Conservation (phyloP, 805 yeast species). For the Saccharomyces eubayanus region DNA sequence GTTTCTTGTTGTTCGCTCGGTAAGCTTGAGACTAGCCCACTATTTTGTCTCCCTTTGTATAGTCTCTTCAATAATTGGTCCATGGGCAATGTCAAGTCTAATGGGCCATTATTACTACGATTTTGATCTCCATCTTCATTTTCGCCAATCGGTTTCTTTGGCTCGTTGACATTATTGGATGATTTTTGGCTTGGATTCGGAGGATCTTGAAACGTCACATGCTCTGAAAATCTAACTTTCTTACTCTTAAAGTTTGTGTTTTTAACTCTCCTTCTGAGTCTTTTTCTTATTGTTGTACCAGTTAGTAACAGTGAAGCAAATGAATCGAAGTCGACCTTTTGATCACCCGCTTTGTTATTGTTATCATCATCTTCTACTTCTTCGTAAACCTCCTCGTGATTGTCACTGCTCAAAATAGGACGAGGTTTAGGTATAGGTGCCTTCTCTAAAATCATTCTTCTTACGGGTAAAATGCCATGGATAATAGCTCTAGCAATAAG, state of each 20-base stretch:
- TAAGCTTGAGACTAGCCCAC: conserved; percentile 24
- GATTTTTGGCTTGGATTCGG: conserved; percentile 3
- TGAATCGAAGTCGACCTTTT: conserved; percentile 68
- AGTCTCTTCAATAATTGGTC: conserved; percentile 53
- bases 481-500: conserved; percentile 62
- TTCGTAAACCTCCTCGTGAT: conserved; percentile 41
- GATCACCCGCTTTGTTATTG: conserved; percentile 8
- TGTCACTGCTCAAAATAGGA: conserved; percentile 59
- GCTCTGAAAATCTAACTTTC: conserved; percentile 66
- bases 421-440: conserved; percentile 75
- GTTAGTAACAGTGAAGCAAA: conserved; percentile 79
- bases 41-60: conserved; percentile 23
- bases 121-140: conserved; percentile 14
- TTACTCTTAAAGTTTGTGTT: conserved; percentile 38
- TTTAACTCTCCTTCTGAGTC: conserved; percentile 27
- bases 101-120: conserved; percentile 19
- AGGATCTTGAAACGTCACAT: conserved; percentile 37
- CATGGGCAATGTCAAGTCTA: conserved; percentile 69
- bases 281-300: conserved; percentile 55
- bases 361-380: conserved; percentile 30
- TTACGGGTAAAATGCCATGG: conserved; percentile 42
- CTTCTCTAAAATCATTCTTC: conserved; percentile 42
- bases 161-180: neutral
- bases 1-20: conserved; percentile 33
- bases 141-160: conserved; percentile 6